Evolutionary conservation across 2,329 filamentous ascomycete genomes (phyloP), one percentile per base, ranked within the genome.

Genomic region (Neodidymelliopsis sp.): DNA sequence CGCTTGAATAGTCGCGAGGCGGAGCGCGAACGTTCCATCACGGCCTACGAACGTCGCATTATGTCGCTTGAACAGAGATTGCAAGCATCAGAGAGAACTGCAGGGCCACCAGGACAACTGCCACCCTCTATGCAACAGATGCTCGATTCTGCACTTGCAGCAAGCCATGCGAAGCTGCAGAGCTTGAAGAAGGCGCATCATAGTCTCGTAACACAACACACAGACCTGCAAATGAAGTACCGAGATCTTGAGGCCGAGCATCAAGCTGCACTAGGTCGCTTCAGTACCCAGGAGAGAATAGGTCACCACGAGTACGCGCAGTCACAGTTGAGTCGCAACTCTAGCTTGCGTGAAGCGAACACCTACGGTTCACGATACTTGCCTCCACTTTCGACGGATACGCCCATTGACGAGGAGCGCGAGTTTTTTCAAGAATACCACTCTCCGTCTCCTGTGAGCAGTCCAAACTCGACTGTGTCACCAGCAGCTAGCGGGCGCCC

Each of bases 1-100:
- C 80, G 84, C 56, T 73, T 91, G 7, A 71, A 73, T 39, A 75
- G 78, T 49, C 74, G 77, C 11, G 79, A 84, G 30, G 66, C 73
- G 15, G 81, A 84, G 49, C 71, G 77, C 4, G 75, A 80, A 37
- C 72, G 74, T n/a, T 67, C 72, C 11, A 74, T 75, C 44, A 75
- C 72, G 45, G 74, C 74, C 9, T 81, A 80, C 54, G 75, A 81
- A 35, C 71, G 74, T 16, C 76, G 78, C 45, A 74, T 82, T 19
- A 69, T 74, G 20, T 75, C 80, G 45, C 65, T 82, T 2, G 76
- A 80, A 55, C 55, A 63, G 46, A 60, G 63, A 37, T 23, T 66
- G 40, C 62, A 70, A 36, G 49, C 60, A 36, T 47, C 63, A 19
- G 53, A 67, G 28, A 66, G 56, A 42, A 65, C 40, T 20, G 47